These are phyloP conservation scores for Paraphaeosphaeria minitans DNA, from an alignment of 2,329 filamentous ascomycete species.

Conservation along the genomic window DNA sequence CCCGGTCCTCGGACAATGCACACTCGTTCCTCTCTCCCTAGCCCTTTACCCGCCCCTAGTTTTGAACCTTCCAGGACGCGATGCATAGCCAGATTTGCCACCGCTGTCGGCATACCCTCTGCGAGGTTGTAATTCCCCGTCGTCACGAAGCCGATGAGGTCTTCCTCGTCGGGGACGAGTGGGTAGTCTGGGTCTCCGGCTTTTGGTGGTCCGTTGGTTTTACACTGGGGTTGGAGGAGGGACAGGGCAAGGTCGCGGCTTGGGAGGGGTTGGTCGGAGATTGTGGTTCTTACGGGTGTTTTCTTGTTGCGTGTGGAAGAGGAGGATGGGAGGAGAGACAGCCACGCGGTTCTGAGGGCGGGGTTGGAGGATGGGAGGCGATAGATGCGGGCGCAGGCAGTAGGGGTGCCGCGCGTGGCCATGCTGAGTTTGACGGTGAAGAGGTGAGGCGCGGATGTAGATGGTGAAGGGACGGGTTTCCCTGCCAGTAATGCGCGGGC, in stretches of 20 bases:
- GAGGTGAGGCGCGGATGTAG: slow-evolving; percentile 35
- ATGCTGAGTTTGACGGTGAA: slow-evolving; percentile 71
- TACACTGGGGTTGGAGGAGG: slow-evolving; percentile 26
- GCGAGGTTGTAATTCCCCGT: slow-evolving; percentile 82
- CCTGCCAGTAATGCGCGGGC: slow-evolving; percentile 35
- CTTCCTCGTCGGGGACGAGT: slow-evolving; percentile 71
- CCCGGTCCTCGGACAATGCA: slow-evolving; percentile 86
- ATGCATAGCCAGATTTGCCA: slow-evolving; percentile 71
- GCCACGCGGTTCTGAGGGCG: slow-evolving; percentile 72
- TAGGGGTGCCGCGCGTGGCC: slow-evolving; percentile 71
- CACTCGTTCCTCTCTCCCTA: slow-evolving; percentile 50
- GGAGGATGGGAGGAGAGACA: slow-evolving; percentile 58
- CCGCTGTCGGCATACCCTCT: slow-evolving; percentile 73
- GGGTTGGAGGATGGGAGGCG: slow-evolving; percentile 67
- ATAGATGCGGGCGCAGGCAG: slow-evolving; percentile 80
- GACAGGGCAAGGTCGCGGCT: slow-evolving; percentile 31
- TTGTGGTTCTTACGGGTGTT: background rate
- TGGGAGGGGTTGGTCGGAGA: slow-evolving; percentile 17
- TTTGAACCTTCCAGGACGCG: slow-evolving; percentile 59
- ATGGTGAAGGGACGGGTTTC: background rate
- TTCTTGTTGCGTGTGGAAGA: slow-evolving; percentile 1
- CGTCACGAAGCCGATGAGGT: slow-evolving; percentile 90
- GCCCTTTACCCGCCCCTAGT: slow-evolving; percentile 33
- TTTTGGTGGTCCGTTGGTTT: slow-evolving; percentile 20
- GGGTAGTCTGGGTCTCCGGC: slow-evolving; percentile 58